Base-by-base conservation (phyloP, 441 rosid species). In the Gossypium trilobum region DNA sequence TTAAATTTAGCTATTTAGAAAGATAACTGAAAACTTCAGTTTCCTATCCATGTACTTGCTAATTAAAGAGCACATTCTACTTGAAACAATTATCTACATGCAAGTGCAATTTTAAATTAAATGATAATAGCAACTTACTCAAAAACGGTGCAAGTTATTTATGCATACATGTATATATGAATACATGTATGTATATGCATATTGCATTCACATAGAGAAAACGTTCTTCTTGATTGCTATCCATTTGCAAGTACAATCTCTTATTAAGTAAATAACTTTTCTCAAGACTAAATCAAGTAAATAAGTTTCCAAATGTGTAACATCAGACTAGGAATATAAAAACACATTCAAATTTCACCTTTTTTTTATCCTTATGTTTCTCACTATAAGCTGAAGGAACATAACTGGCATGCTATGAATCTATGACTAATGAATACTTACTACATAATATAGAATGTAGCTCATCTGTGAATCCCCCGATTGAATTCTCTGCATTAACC, bases 401-500 rank as follows among this genome's bases (percentile, higher is more conserved):
- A 44, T 3, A 14, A 65, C 64, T 25, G 39, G 54, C 7, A 58
- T 16, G 54, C 10, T 55, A 55, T 8, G 25, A 55, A 23, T 55
- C 59, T 2, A 31, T 19, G 48, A 22, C 54, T 25, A 6, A 29
- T 14, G 29, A 27, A 75, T 6, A 62, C 79, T 63, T 78, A 83
- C 86, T 68, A 0, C 1, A 0, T 44, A 85, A 5, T 17, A 76
- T 50, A 19, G 83, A 55, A 22, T 50, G 2, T 55, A 80, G 60
- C 48, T 79, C 76, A 46, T 63, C 16, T 0, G 27, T 22, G 0
- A 73, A 19, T 14, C 16, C 39, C 16, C 36, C 64, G 5, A 14
- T 16, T 3, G 71, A 52, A 11, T 82, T 61, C 56, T 76, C 85
- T 82, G 77, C 77, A 74, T 65, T 62, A 48, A 56, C 20, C 69